Conservation (phyloP, 371 early-diverging fungal genomes). For the Apophysomyces ossiformis region DNA sequence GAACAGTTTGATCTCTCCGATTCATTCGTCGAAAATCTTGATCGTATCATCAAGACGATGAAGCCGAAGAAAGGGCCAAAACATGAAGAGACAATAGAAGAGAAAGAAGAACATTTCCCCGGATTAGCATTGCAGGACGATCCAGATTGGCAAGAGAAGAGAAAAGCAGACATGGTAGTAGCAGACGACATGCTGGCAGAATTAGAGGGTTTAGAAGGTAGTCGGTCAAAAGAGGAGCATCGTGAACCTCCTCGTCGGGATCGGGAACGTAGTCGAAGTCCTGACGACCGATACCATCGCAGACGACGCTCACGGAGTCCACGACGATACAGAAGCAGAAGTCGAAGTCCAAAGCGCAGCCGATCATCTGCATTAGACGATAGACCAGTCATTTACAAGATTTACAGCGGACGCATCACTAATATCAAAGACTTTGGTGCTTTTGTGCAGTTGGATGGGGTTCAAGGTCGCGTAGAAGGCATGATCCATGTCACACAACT, state of each 20-base stretch:
- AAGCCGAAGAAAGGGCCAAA: slow-evolving; percentile 62
- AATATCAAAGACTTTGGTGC: slow-evolving; percentile 91
- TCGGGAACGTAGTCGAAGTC: slow-evolving; percentile 32
- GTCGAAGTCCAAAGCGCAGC: slow-evolving; percentile 31
- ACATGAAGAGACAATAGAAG: slow-evolving; percentile 35
- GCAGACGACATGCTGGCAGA: slow-evolving; percentile 63
- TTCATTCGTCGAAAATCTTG: slow-evolving; percentile 81
- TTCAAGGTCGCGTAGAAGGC: slow-evolving; percentile 73
- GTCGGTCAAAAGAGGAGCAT: slow-evolving; percentile 11
- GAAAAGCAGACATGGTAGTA: slow-evolving; percentile 46
- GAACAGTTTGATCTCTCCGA: slow-evolving; percentile 86
- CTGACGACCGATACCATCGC: slow-evolving; percentile 26
- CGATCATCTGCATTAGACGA: slow-evolving; percentile 59
- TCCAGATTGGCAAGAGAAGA: slow-evolving; percentile 51
- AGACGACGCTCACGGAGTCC: slow-evolving; percentile 29
- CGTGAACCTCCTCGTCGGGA: slow-evolving; percentile 24
- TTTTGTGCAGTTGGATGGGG: slow-evolving; percentile 86
- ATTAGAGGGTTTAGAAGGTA: slow-evolving; percentile 54
- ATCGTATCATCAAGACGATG: slow-evolving; percentile 89
- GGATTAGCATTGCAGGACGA: slow-evolving; percentile 82
- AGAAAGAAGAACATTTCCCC: slow-evolving; percentile 73
- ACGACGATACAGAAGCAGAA: slow-evolving; percentile 39
- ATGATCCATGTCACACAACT: slow-evolving; percentile 88
- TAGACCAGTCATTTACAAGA: slow-evolving; percentile 86
- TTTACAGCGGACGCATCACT: slow-evolving; percentile 82